Evolutionary conservation across 352 stramenopile genomes (phyloP).

Genomic region (Phytophthora pseudosyringae): DNA sequence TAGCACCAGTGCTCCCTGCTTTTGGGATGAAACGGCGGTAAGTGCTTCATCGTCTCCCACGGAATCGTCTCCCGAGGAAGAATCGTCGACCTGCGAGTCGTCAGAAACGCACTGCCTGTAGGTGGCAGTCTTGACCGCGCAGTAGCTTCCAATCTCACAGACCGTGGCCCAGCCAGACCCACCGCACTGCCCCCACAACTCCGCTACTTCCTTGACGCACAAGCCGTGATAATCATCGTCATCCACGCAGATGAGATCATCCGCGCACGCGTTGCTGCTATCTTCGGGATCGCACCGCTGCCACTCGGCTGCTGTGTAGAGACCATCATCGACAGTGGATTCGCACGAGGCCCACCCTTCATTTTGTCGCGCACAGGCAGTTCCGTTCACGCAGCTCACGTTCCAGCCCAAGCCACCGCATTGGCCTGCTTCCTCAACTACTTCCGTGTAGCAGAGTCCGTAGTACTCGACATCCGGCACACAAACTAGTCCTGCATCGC

Average conservation of each 20-base stretch:
- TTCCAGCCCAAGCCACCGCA: constrained; percentile 29
- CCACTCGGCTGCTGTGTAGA: constrained; percentile 14
- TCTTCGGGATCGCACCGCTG: constrained; percentile 29
- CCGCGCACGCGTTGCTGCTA: constrained; percentile 17
- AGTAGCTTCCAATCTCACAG: constrained; percentile 25
- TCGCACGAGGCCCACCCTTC: constrained; percentile 27
- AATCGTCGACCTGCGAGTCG: constrained; percentile 6
- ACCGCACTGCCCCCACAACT: constrained; percentile 38
- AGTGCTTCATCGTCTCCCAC: not conserved
- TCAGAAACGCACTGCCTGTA: constrained; percentile 40
- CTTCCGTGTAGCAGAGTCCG: constrained; percentile 27
- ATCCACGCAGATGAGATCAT: constrained; percentile 30
- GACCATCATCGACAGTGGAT: not conserved
- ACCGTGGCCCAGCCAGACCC: constrained; percentile 32
- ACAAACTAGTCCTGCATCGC: constrained; percentile 19
- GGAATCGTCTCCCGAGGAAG: not conserved
- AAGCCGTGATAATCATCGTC: constrained; percentile 40
- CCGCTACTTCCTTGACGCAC: constrained; percentile 27
- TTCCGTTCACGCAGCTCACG: constrained; percentile 28
- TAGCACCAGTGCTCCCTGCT: not conserved
- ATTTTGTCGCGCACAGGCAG: constrained; percentile 26
- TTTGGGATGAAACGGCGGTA: not conserved
- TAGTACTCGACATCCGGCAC: constrained; percentile 26
- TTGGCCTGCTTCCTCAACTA: constrained; percentile 15
- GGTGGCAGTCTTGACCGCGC: constrained; percentile 25